Evolutionary conservation across 106 monocot genomes (phyloP).

Genomic region (Allium sativum): DNA sequence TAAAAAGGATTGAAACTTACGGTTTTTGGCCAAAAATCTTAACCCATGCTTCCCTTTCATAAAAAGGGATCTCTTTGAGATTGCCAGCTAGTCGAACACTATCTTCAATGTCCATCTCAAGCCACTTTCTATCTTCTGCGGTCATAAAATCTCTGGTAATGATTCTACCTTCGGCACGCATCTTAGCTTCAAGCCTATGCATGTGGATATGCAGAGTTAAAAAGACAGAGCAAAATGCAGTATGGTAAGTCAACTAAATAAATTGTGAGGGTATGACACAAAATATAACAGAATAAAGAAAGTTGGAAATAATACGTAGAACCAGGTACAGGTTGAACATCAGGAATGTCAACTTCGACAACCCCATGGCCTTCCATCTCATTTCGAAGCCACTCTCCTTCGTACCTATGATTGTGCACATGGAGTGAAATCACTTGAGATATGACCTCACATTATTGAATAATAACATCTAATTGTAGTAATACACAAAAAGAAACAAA

Average conservation of each 20-base stretch:
- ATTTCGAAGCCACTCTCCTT: conserved; percentile 86
- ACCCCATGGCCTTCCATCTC: conserved; percentile 84
- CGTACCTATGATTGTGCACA: conserved; percentile 31
- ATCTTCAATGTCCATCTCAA: conserved; percentile 85
- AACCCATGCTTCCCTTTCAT: conserved; percentile 79
- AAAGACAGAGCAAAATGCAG: no score
- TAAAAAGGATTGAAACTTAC: conserved; percentile 28
- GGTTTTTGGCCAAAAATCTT: conserved; percentile 56
- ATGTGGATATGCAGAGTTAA: no score
- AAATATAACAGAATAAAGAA: no score
- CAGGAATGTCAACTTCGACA: conserved; percentile 81
- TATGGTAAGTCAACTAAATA: no score
- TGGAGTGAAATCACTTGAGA: no score
- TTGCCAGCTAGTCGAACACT: conserved; percentile 32
- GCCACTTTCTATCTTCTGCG: conserved; percentile 59
- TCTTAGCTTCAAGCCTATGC: conserved; percentile 66
- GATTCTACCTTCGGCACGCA: conserved; percentile 69
- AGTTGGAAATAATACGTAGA: conserved; percentile 35
- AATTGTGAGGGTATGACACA: no score
- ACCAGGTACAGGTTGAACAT: conserved; percentile 63
- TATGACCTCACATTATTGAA: no score
- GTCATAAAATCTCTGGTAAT: conserved; percentile 64
- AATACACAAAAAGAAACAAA: no score
- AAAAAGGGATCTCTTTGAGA: conserved; percentile 51
- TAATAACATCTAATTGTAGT: no score